phyloP scores from a whole-genome alignment of 1,284 basidiomycete species.

The Chiua sp. region DNA sequence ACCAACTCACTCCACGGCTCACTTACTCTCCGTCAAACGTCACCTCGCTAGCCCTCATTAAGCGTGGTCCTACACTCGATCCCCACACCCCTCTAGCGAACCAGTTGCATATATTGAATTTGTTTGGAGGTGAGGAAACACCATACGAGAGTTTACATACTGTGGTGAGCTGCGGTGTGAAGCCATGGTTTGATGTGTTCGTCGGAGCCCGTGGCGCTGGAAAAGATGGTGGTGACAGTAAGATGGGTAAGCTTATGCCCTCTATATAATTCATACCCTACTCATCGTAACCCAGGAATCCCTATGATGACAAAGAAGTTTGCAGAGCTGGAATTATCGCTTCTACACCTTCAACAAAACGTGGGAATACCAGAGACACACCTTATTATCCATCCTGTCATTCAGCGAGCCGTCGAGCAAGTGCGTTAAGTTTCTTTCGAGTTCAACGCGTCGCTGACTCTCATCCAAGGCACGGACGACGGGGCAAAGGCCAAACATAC shows the following conservation, averaged over 20 bases:
- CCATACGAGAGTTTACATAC: slow-evolving; percentile 97
- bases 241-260: slow-evolving; percentile 70
- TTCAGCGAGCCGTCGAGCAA: slow-evolving; percentile 87
- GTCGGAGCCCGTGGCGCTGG: slow-evolving; percentile 77
- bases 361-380: slow-evolving; percentile 98
- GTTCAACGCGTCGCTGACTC: slow-evolving; percentile 17
- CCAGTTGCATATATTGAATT: slow-evolving; percentile 92
- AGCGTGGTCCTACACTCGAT: slow-evolving; percentile 87
- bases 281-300: slow-evolving; percentile 62
- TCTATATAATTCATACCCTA: background rate
- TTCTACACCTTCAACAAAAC: slow-evolving; percentile 97
- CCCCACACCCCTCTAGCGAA: slow-evolving; percentile 77
- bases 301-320: slow-evolving; percentile 99
- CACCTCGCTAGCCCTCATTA: slow-evolving; percentile 94
- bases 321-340: slow-evolving; percentile 95
- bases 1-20: slow-evolving; percentile 78
- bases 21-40: slow-evolving; percentile 82
- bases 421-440: slow-evolving; percentile 36
- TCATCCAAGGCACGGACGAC: slow-evolving; percentile 55
- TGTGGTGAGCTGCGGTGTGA: slow-evolving; percentile 95
- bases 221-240: slow-evolving; percentile 82
- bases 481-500: slow-evolving; percentile 71
- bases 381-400: slow-evolving; percentile 89
- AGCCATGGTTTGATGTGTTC: slow-evolving; percentile 98
- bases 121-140: slow-evolving; percentile 90